Evolutionary conservation across 2,329 filamentous ascomycete species (phyloP).

Genomic region (Emmonsiellopsis sp.): DNA sequence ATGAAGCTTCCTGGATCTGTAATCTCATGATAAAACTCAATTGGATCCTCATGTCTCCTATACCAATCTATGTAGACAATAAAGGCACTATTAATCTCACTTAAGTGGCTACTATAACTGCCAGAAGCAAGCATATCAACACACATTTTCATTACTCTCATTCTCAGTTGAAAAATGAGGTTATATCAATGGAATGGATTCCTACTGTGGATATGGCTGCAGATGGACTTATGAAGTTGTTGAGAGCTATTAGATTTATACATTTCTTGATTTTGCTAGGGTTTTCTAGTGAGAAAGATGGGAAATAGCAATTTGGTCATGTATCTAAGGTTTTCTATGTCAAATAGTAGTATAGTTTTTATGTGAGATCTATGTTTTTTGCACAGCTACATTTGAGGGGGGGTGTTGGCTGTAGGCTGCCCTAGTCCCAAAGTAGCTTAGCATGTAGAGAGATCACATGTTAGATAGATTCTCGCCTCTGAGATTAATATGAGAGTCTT

Average conservation of each 20-base stretch:
- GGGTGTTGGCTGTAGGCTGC: no score
- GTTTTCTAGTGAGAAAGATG: background rate
- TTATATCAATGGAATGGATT: conserved; percentile 3
- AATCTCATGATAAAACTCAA: conserved; percentile 9
- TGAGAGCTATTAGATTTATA: background rate
- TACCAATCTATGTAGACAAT: conserved; percentile 7
- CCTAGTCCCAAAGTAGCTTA: no score
- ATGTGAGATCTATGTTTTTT: no score
- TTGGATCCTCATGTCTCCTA: background rate
- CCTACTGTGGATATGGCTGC: conserved; percentile 4
- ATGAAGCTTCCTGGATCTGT: conserved; percentile 5
- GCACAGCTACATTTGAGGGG: no score
- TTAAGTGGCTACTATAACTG: conserved; percentile 4
- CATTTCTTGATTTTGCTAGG: background rate
- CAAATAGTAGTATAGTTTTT: no score
- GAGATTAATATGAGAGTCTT: no score
- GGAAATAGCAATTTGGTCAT: background rate
- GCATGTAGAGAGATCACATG: no score
- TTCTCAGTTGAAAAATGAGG: background rate
- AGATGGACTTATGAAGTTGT: background rate
- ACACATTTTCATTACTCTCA: conserved; percentile 7
- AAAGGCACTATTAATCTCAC: conserved; percentile 6
- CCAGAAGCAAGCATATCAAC: conserved; percentile 9
- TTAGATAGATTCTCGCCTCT: no score
- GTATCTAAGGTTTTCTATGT: background rate